A percentile compares a stretch with the other conserved stretches of the same genome.
These are phyloP conservation scores for Boletellus emodensis DNA, from an alignment of 768 basidiomycete species.

Conservation along the genomic window DNA sequence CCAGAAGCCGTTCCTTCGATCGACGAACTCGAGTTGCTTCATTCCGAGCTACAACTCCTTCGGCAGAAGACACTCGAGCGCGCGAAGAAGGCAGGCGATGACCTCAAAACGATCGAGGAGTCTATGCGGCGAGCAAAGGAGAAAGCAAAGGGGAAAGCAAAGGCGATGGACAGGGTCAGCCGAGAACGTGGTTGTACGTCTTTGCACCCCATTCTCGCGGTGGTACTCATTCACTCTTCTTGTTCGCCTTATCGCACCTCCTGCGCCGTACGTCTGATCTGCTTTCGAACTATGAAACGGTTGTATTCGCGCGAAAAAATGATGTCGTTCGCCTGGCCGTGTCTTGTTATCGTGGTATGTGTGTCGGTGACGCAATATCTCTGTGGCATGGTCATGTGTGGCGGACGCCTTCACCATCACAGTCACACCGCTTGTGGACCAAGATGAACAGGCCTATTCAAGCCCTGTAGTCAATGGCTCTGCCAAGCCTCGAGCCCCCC, in stretches of 20 bases:
- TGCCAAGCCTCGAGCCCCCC: conserved; percentile 45
- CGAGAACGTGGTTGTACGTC: conserved; percentile 74
- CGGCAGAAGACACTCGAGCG: conserved; percentile 56
- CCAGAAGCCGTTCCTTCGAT: conserved; percentile 66
- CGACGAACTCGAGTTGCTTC: conserved; percentile 66
- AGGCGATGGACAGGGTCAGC: conserved; percentile 65
- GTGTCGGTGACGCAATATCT: conserved; percentile 9
- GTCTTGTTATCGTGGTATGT: neutral
- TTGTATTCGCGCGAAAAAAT: conserved; percentile 10
- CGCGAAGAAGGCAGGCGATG: conserved; percentile 70
- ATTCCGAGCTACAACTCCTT: conserved; percentile 54
- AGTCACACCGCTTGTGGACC: conserved; percentile 48
- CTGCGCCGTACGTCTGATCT: conserved; percentile 1
- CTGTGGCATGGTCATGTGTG: conserved; percentile 11
- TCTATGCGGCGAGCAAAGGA: conserved; percentile 75
- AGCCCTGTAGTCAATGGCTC: conserved; percentile 30
- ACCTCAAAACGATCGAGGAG: conserved; percentile 70
- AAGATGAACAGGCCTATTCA: conserved; percentile 44
- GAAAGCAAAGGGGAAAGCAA: conserved; percentile 69
- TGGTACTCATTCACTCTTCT: conserved; percentile 9
- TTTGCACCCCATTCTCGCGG: conserved; percentile 13
- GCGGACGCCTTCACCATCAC: conserved; percentile 1
- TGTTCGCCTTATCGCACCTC: conserved; percentile 16
- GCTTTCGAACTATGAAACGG: conserved; percentile 7
- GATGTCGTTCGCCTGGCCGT: neutral